Percentiles rank a stretch among this genome's conserved stretches.
Conservation (phyloP, 352 stramenopile species). For the Phytopythium litorale region DNA sequence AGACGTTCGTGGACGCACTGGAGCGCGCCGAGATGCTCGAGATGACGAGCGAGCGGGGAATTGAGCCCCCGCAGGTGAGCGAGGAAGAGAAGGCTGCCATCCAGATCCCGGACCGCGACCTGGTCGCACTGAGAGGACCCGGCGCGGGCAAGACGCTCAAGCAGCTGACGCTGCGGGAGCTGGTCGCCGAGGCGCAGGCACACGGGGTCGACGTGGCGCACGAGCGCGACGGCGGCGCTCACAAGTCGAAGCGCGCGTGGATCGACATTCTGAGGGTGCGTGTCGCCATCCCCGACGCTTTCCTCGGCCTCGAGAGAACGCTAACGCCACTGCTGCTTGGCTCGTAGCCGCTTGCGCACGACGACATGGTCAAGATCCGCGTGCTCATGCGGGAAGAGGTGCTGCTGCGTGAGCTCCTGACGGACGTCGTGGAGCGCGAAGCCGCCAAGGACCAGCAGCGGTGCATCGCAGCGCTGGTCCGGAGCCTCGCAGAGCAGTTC, state of each 20-base stretch:
- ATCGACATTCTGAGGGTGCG: constrained; percentile 42
- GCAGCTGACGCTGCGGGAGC: constrained; percentile 52
- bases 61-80: constrained; percentile 28
- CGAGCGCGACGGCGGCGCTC: constrained; percentile 33
- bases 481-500: constrained; percentile 11
- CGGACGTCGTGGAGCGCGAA: constrained; percentile 27
- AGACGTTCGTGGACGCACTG: constrained; percentile 50
- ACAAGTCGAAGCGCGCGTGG: constrained; percentile 62
- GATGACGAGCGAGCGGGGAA: constrained; percentile 17
- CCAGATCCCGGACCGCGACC: constrained; percentile 46
- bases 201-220: constrained; percentile 36
- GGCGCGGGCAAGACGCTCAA: constrained; percentile 44
- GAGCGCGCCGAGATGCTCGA: constrained; percentile 37
- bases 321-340: not conserved
- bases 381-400: constrained; percentile 37
- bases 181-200: constrained; percentile 51
- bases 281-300: not conserved
- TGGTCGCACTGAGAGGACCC: constrained; percentile 46
- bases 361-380: constrained; percentile 24
- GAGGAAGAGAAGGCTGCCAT: constrained; percentile 31
- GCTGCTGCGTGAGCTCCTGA: constrained; percentile 33
- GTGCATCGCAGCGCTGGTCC: constrained; percentile 20
- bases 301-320: not conserved
- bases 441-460: constrained; percentile 27
- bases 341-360: constrained; percentile 22